phyloP scores from a whole-genome alignment of 768 basidiomycete species.

The Dioszegia crocea region DNA sequence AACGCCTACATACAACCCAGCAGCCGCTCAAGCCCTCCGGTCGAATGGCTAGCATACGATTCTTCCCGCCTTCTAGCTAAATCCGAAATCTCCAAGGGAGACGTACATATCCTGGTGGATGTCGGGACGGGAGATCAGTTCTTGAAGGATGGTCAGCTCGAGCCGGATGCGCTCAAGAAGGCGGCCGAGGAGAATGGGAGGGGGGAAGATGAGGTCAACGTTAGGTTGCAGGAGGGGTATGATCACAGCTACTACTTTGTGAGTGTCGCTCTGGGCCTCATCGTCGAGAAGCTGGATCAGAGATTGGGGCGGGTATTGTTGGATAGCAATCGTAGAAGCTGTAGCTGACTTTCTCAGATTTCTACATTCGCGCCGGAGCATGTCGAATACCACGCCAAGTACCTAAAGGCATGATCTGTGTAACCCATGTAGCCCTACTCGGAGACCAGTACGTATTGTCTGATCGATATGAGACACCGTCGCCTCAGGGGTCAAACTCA shows the following conservation, averaged over 20 bases:
- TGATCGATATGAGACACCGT: too few species aligned
- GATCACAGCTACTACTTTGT: slow-evolving; percentile 79
- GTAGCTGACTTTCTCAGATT: slow-evolving; percentile 57
- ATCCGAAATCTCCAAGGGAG: slow-evolving; percentile 53
- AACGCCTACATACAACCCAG: slow-evolving; percentile 58
- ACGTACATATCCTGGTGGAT: slow-evolving; percentile 78
- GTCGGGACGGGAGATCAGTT: slow-evolving; percentile 69
- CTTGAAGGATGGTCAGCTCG: slow-evolving; percentile 76
- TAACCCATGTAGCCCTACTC: not conserved
- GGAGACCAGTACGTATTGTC: not conserved
- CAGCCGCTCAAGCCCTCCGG: slow-evolving; percentile 54
- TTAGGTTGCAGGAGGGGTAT: slow-evolving; percentile 75
- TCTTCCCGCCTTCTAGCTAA: slow-evolving; percentile 74
- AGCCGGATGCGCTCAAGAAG: slow-evolving; percentile 80
- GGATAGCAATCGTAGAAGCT: too few species aligned
- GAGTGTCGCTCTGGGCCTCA: slow-evolving; percentile 28
- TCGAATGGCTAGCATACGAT: slow-evolving; percentile 76
- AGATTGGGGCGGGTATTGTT: too few species aligned
- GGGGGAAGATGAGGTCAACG: slow-evolving; percentile 68
- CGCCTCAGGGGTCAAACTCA: too few species aligned
- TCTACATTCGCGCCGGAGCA: slow-evolving; percentile 88
- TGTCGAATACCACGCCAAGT: slow-evolving; percentile 83
- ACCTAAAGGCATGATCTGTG: slow-evolving; percentile 64
- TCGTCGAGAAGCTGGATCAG: too few species aligned
- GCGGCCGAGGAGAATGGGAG: slow-evolving; percentile 71